These are phyloP conservation scores for Arabis hirsuta DNA, from an alignment of 345 rosid species.

Conservation along the genomic window DNA sequence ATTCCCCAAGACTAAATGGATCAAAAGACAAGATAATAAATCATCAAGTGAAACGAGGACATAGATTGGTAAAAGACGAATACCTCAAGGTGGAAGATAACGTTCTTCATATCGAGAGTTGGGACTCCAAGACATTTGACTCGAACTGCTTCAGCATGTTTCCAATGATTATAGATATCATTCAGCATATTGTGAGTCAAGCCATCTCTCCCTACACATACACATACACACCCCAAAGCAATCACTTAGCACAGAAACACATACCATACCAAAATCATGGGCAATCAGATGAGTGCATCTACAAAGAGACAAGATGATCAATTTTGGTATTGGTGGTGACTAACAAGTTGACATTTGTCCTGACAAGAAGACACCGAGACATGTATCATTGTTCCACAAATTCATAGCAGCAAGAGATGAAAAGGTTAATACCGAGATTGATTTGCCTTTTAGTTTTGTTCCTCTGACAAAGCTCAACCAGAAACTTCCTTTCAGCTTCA, in stretches of 20 bases:
- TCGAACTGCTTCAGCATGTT: slow-evolving; percentile 76
- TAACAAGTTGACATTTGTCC: background rate
- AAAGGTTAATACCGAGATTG: slow-evolving; percentile 55
- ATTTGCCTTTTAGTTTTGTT: slow-evolving; percentile 71
- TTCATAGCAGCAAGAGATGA: background rate
- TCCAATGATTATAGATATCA: slow-evolving; percentile 88
- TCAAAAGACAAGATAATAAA: background rate
- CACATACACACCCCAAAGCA: background rate
- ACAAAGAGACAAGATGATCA: too few species aligned
- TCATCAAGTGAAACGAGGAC: background rate
- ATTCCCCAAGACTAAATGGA: background rate
- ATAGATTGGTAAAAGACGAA: background rate
- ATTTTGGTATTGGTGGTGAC: too few species aligned
- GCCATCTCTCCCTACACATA: slow-evolving; percentile 80
- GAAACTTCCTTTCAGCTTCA: slow-evolving; percentile 76
- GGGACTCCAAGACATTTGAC: slow-evolving; percentile 88
- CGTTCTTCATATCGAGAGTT: slow-evolving; percentile 89
- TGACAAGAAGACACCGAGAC: background rate
- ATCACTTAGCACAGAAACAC: slow-evolving; percentile 2
- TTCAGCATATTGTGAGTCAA: slow-evolving; percentile 95
- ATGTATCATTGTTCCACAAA: background rate
- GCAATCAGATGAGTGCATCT: too few species aligned
- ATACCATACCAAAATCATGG: background rate
- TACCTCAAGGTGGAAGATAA: slow-evolving; percentile 88
- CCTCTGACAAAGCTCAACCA: slow-evolving; percentile 72